phyloP scores from a whole-genome alignment of 306 rosid genomes.

The Trifolium subterraneum region DNA sequence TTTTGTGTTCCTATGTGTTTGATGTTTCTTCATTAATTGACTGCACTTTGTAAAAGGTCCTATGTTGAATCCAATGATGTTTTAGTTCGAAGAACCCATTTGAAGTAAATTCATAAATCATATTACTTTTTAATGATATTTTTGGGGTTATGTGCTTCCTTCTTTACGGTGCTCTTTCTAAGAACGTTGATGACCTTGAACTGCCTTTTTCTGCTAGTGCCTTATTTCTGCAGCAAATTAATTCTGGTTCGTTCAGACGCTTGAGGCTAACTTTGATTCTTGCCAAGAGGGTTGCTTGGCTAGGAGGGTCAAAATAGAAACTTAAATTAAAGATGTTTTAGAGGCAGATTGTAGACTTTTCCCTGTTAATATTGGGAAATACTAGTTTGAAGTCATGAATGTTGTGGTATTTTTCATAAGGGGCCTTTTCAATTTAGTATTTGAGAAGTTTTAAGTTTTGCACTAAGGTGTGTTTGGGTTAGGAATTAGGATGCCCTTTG shows the following conservation, averaged over 20 bases:
- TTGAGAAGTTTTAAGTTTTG: neutral
- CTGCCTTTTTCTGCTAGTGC: neutral
- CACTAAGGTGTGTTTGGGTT: neutral
- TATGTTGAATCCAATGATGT: too few relatives aligned
- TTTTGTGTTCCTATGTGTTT: too few relatives aligned
- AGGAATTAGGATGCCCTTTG: neutral
- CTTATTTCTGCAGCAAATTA: slow-evolving; percentile 1
- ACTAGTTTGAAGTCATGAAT: neutral
- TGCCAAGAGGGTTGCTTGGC: slow-evolving; percentile 3
- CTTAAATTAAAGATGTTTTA: neutral
- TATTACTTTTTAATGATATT: too few relatives aligned
- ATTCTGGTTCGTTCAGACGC: neutral
- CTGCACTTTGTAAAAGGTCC: too few relatives aligned
- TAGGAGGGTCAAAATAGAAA: neutral
- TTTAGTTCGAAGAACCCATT: too few relatives aligned
- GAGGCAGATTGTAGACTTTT: neutral
- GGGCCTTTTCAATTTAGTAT: neutral
- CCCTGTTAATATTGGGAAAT: neutral
- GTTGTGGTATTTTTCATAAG: neutral
- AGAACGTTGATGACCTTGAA: neutral
- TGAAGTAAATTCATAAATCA: too few relatives aligned
- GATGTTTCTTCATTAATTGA: too few relatives aligned
- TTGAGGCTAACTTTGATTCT: neutral
- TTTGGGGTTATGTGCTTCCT: too few relatives aligned
- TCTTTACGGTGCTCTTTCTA: neutral